A percentile compares a stretch with the other conserved stretches of the same genome.
Conservation (phyloP, 768 basidiomycete genomes). For the Tulasnella calospora region DNA sequence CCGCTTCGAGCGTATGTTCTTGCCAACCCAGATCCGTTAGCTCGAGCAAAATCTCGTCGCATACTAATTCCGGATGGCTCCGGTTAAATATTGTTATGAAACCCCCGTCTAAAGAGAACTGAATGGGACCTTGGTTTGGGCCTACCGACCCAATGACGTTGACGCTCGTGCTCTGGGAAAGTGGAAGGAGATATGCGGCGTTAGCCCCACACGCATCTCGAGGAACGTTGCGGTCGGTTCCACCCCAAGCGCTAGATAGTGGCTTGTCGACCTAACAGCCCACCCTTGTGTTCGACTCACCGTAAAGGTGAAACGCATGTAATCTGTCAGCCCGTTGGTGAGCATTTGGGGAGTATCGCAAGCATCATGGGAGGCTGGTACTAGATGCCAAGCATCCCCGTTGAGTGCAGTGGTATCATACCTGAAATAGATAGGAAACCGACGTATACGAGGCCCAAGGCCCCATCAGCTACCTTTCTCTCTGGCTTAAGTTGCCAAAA, state of each 20-base stretch:
- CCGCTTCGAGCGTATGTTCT: too few relatives aligned
- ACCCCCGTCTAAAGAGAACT: background rate
- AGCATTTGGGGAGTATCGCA: background rate
- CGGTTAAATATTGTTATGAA: background rate
- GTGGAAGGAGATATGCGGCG: background rate
- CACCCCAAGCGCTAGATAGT: too few relatives aligned
- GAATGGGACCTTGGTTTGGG: background rate
- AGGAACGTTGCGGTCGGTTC: background rate
- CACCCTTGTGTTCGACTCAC: too few relatives aligned
- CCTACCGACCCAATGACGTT: constrained; percentile 1
- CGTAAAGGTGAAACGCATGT: constrained; percentile 8
- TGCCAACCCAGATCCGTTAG: too few relatives aligned
- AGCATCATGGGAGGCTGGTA: background rate
- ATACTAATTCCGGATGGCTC: background rate
- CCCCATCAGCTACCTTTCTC: too few relatives aligned
- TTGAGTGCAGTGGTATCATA: too few relatives aligned
- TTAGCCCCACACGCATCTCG: background rate
- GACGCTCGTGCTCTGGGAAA: constrained; percentile 7
- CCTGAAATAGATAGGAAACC: background rate
- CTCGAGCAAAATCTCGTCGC: background rate
- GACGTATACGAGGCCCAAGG: background rate
- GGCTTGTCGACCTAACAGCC: too few relatives aligned
- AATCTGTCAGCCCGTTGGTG: background rate
- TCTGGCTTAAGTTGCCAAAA: too few relatives aligned
- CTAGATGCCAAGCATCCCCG: too few relatives aligned